These are phyloP conservation scores for Epichloe bromicola DNA, from an alignment of 2,329 filamentous ascomycete genomes.

Conservation along the genomic window DNA sequence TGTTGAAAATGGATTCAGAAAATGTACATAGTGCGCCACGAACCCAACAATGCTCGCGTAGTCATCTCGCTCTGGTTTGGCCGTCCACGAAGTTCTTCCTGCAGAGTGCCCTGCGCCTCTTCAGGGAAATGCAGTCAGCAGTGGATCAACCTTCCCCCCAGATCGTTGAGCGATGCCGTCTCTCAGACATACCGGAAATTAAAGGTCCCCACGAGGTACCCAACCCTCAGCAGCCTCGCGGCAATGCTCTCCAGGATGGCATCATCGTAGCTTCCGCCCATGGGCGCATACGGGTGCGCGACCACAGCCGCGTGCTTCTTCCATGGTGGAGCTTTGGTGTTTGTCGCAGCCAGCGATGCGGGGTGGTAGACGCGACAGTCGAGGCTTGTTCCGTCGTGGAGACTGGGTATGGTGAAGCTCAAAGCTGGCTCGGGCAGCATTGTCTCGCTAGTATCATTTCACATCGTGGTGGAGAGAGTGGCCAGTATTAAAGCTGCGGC, in stretches of 20 bases:
- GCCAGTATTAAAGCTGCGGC: background rate
- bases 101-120: constrained; percentile 67
- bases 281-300: constrained; percentile 80
- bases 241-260: constrained; percentile 57
- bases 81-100: constrained; percentile 78
- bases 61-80: constrained; percentile 66
- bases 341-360: constrained; percentile 24
- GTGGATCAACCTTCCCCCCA: background rate
- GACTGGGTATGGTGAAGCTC: constrained; percentile 68
- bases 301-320: constrained; percentile 46
- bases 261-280: constrained; percentile 81
- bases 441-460: constrained; percentile 1
- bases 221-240: constrained; percentile 50
- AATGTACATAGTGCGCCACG: constrained; percentile 57
- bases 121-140: background rate
- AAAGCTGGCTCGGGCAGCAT: constrained; percentile 46
- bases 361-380: constrained; percentile 78
- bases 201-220: constrained; percentile 73
- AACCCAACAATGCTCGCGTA: constrained; percentile 77
- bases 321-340: constrained; percentile 26
- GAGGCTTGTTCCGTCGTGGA: constrained; percentile 64
- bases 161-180: background rate
- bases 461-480: background rate
- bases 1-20: constrained; percentile 31
- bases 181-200: constrained; percentile 61